Evolutionary conservation across 139 green algal genomes (phyloP).

Genomic region (Eudorina sp.): DNA sequence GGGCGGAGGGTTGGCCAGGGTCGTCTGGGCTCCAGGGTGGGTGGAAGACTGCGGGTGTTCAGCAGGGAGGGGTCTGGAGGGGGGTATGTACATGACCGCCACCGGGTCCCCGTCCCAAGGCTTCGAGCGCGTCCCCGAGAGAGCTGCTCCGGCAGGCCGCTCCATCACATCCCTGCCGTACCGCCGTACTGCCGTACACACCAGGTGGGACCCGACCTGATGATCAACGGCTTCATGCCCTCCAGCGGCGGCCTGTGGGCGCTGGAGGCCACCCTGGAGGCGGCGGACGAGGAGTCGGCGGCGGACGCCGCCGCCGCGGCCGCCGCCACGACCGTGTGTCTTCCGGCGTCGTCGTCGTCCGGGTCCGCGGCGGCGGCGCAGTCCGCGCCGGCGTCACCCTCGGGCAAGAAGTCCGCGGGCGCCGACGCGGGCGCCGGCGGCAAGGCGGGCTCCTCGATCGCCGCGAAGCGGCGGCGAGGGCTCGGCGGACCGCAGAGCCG

Average conservation of each 20-base stretch:
- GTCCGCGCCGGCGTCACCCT: neutral
- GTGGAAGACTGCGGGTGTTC: too few relatives aligned
- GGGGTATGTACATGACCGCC: too few relatives aligned
- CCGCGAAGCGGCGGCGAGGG: conserved; percentile 7
- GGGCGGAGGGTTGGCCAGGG: too few relatives aligned
- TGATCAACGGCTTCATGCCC: conserved; percentile 92
- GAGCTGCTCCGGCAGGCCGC: too few relatives aligned
- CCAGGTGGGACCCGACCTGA: conserved; percentile 86
- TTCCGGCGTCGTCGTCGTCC: neutral
- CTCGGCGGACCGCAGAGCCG: neutral
- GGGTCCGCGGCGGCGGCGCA: neutral
- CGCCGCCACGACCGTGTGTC: neutral
- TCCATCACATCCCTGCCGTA: neutral
- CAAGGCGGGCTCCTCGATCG: neutral
- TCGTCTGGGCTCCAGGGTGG: too few relatives aligned
- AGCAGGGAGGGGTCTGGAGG: too few relatives aligned
- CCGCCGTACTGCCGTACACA: neutral
- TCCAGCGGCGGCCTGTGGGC: conserved; percentile 72
- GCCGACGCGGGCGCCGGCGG: neutral
- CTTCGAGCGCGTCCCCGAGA: too few relatives aligned
- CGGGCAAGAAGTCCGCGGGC: neutral
- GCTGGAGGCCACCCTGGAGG: conserved; percentile 52
- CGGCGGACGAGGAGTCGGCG: conserved; percentile 16
- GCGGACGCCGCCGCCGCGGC: conserved; percentile 27
- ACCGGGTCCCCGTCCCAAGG: too few relatives aligned